Evolutionary conservation across 1,284 basidiomycete species (phyloP), one percentile per base, ranked within the genome.

Genomic region (Boletus semigastroideus): DNA sequence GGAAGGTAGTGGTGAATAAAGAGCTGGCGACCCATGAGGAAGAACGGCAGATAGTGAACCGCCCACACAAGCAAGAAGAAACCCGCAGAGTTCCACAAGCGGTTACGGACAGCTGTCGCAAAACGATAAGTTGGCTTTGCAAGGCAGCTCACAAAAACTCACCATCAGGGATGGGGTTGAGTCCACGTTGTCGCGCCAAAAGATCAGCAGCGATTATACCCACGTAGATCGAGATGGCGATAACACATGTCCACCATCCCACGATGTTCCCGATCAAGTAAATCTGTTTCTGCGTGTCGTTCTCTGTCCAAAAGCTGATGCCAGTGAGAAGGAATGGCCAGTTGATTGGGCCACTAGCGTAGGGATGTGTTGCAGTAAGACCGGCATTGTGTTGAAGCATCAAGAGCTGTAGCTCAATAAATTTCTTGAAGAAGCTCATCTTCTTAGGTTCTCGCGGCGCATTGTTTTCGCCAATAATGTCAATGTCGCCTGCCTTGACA

Each of bases 361-460:
- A 99, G 37, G 97, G 97, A 69, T 99, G 97, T 12, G 87, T 90
- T 17, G 92, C 88, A 20, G 94, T 98, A 51, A 99, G 77, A 16
- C 94, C 95, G 12, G 94, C 92, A 66, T 99, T 99, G 75, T 99
- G 96, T 68, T 97, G 93, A 56, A 98, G 76, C 97, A 99, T 99
- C 52, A 95, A 77, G 41, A 95, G 71, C 66, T 99, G 97, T 38
- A 99, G 77, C 71, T 99, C 96, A 42, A 79, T 81, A 66, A 94
- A 99, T 74, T 99, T 99, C 69, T 82, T 87, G 78, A 99, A 87
- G 73, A 99, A 99, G 68, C 84, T 90, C 77, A 94, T 83, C 52
- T 77, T 77, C 73, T 89, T 92, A 39, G 91, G 86, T 53, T 83
- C 75, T 68, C 92, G 92, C 9, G 78, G 72, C 16, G 77, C 70